Percentiles rank a stretch among this genome's conserved stretches.
Evolutionary conservation across 768 basidiomycete species (phyloP).

Genomic region (Leccinellum luteum): DNA sequence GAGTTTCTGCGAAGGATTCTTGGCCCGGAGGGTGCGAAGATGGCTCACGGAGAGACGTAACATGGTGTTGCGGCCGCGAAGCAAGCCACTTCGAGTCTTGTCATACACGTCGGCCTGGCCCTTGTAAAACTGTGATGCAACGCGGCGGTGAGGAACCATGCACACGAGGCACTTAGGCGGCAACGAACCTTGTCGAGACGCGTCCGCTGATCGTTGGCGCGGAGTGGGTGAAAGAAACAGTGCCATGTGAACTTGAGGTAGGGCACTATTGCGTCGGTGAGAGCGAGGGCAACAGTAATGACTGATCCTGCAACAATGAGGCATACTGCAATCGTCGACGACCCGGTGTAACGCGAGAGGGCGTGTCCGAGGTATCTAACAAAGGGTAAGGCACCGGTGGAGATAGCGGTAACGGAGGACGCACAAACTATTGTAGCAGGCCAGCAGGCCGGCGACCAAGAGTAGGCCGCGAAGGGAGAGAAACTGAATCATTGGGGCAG

Average conservation of each 20-base stretch:
- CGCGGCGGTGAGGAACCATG: neutral
- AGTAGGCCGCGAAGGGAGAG: slow-evolving; percentile 19
- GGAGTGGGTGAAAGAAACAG: slow-evolving; percentile 46
- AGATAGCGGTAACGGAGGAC: neutral
- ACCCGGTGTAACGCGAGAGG: slow-evolving; percentile 30
- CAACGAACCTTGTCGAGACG: slow-evolving; percentile 42
- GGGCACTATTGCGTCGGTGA: slow-evolving; percentile 32
- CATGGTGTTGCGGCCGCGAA: slow-evolving; percentile 73
- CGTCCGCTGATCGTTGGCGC: slow-evolving; percentile 38
- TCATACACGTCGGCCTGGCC: slow-evolving; percentile 76
- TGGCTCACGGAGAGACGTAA: slow-evolving; percentile 64
- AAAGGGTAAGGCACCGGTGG: neutral
- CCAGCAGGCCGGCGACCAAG: slow-evolving; percentile 17
- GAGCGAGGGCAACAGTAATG: slow-evolving; percentile 18
- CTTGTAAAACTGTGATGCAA: slow-evolving; percentile 49
- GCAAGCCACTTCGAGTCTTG: slow-evolving; percentile 54
- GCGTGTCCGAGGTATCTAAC: slow-evolving; percentile 14
- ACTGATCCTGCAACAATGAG: slow-evolving; percentile 26
- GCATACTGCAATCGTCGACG: slow-evolving; percentile 26
- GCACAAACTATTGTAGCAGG: slow-evolving; percentile 20
- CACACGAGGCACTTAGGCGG: neutral
- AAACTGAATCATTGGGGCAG: slow-evolving; percentile 1
- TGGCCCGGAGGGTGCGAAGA: slow-evolving; percentile 44
- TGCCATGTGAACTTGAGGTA: slow-evolving; percentile 50
- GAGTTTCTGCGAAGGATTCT: slow-evolving; percentile 43